Evolutionary conservation across 345 rosid species (phyloP).

Genomic region (Eucalyptus pauciflora): DNA sequence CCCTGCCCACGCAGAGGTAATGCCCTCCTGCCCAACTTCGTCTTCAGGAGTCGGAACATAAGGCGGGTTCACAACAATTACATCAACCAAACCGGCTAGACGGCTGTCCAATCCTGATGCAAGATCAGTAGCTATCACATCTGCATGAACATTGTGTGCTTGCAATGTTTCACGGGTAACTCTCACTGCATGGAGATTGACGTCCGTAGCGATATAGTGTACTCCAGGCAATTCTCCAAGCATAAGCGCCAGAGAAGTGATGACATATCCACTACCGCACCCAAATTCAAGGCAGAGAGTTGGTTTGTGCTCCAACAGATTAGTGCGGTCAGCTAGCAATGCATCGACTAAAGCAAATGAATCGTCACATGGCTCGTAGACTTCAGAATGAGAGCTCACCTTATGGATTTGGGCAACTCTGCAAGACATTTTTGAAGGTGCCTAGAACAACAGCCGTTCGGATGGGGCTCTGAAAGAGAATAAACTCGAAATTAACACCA

Average conservation of each 20-base stretch:
- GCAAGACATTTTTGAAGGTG: conserved; percentile 13
- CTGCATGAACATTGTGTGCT: conserved; percentile 66
- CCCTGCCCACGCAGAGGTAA: conserved; percentile 89
- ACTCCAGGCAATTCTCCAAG: conserved; percentile 24
- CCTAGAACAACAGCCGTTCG: background rate
- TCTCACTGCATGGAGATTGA: conserved; percentile 47
- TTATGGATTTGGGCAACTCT: conserved; percentile 64
- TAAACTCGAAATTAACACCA: background rate
- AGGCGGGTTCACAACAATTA: conserved; percentile 89
- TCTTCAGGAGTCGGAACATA: conserved; percentile 92
- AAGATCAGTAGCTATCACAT: conserved; percentile 44
- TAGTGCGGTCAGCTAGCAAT: conserved; percentile 51
- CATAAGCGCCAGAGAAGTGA: conserved; percentile 73
- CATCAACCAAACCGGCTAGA: conserved; percentile 53
- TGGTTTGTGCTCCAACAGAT: conserved; percentile 52
- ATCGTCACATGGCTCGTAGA: conserved; percentile 90
- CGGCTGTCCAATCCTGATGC: conserved; percentile 66
- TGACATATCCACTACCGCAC: conserved; percentile 81
- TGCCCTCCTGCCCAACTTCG: conserved; percentile 49
- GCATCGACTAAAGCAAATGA: conserved; percentile 90
- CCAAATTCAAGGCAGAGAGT: conserved; percentile 69
- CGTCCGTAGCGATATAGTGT: conserved; percentile 58
- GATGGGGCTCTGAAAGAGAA: background rate
- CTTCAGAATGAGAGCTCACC: conserved; percentile 76
- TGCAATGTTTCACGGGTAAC: conserved; percentile 51